Conservation (phyloP, 495 filamentous ascomycete species). For the Tuber umbilicatum region DNA sequence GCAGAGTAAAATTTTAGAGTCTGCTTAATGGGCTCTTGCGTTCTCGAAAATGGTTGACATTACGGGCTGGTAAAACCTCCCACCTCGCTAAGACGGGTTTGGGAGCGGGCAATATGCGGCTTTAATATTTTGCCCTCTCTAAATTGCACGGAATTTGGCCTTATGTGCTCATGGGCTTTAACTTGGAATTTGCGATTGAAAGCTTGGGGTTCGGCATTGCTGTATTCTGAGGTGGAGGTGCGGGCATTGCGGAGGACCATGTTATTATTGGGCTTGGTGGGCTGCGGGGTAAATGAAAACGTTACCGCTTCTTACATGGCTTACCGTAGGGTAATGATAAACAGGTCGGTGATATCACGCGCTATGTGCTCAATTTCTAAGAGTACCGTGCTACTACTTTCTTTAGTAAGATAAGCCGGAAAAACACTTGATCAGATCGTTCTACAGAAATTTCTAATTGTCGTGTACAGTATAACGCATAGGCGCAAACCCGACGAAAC, state of each 20-base stretch:
- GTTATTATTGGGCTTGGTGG: not conserved
- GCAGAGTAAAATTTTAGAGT: not conserved
- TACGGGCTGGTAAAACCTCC: not conserved
- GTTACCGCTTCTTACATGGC: not conserved
- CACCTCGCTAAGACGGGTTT: not conserved
- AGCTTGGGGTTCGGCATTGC: not conserved
- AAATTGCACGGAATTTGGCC: not conserved
- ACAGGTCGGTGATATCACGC: not conserved
- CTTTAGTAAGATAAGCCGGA: not conserved
- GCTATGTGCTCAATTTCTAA: slow-evolving; percentile 3
- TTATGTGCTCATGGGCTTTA: not conserved
- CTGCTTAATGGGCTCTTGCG: not conserved
- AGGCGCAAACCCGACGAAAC: not conserved
- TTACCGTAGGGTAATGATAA: not conserved
- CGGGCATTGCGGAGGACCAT: not conserved
- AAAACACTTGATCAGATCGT: not conserved
- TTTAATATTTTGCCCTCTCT: not conserved
- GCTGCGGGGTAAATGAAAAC: not conserved
- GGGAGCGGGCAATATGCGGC: not conserved
- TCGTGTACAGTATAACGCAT: not conserved
- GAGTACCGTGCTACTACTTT: not conserved
- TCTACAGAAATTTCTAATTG: not conserved
- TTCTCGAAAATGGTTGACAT: not conserved
- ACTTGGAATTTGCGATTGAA: not conserved
- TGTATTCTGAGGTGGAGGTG: not conserved